Percentiles rank a stretch among this genome's conserved stretches.
These are phyloP conservation scores for Wickerhamiella spandovensis DNA, from an alignment of 805 yeast species.

Conservation along the genomic window DNA sequence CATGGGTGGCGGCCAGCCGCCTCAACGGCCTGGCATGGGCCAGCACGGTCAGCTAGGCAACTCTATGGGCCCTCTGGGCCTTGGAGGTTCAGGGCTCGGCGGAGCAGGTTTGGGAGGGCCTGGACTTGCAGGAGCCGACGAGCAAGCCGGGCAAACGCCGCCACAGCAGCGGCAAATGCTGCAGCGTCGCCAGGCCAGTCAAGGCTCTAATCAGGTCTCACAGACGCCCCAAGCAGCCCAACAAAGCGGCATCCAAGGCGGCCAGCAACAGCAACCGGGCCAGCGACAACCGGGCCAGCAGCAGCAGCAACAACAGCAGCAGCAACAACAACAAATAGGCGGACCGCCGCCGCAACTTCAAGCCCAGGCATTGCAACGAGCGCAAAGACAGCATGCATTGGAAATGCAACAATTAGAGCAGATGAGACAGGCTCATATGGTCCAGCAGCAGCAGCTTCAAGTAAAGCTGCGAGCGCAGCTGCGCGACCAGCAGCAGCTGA, in stretches of 20 bases:
- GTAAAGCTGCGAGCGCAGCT: background rate
- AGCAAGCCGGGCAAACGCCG: background rate
- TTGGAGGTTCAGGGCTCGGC: background rate
- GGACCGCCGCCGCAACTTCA: background rate
- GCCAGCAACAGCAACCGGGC: background rate
- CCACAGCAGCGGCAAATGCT: background rate
- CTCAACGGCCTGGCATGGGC: background rate
- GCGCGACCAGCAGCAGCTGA: background rate
- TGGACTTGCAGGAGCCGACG: background rate
- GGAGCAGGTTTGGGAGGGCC: background rate
- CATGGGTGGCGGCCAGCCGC: background rate
- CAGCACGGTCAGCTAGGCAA: background rate
- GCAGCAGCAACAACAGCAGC: background rate
- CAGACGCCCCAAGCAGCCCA: too few species aligned
- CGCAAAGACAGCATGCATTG: background rate
- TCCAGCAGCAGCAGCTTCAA: background rate
- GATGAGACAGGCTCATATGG: background rate
- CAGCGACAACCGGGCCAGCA: background rate
- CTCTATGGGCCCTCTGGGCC: background rate
- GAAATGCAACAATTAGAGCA: background rate
- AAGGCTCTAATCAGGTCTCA: too few species aligned
- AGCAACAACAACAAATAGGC: background rate
- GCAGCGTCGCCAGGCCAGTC: background rate
- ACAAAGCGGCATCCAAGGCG: too few species aligned
- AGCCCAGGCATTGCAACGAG: background rate